Evolutionary conservation across 1,284 basidiomycete genomes (phyloP).

Genomic region (Inonotus hispidus): DNA sequence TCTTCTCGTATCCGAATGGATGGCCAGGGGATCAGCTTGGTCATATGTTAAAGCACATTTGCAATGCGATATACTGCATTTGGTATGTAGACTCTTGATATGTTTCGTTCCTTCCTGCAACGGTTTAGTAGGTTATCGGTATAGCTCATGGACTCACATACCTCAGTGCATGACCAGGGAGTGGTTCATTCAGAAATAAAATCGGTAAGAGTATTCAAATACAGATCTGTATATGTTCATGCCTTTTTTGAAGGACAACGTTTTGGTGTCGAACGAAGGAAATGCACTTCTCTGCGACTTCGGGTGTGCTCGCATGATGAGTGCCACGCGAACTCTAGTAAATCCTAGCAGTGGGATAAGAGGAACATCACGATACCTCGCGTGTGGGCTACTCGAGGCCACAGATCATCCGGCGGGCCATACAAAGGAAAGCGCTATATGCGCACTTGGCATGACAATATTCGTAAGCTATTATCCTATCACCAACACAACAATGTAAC

Average conservation of each 20-base stretch:
- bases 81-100: neutral
- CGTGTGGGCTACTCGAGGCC: neutral
- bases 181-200: conserved; percentile 9
- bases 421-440: neutral
- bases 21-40: conserved; percentile 5
- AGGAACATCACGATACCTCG: neutral
- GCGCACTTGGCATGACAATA: neutral
- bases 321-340: neutral
- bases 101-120: neutral
- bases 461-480: neutral
- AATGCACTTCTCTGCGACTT: conserved; percentile 7
- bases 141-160: conserved; percentile 9
- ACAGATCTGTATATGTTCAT: neutral
- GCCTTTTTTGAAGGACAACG: neutral
- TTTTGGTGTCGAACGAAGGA: neutral
- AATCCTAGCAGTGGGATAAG: neutral
- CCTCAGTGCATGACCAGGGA: conserved; percentile 1
- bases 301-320: conserved; percentile 1
- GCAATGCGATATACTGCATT: neutral
- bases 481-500: neutral
- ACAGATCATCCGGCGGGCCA: neutral
- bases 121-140: neutral
- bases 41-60: neutral
- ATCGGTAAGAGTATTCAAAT: neutral
- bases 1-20: conserved; percentile 12